Evolutionary conservation across 768 basidiomycete species (phyloP), one percentile per base, ranked within the genome.

Genomic region (Termitomyces sp.): DNA sequence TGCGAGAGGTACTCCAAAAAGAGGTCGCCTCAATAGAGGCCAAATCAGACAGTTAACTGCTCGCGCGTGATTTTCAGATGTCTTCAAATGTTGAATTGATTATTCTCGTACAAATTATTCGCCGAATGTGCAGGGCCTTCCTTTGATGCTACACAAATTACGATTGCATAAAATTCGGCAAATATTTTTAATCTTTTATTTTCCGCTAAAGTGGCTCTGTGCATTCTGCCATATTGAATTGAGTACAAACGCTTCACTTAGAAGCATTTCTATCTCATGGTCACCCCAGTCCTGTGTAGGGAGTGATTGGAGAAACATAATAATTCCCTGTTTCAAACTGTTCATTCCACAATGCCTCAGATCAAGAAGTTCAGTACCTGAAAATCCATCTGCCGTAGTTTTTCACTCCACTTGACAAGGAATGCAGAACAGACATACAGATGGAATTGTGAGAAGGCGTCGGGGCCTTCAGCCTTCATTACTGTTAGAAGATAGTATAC

Each of bases 361-460:
- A 17, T 34, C 5, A 11, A 22, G 26, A 46, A 32, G 5, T 17
- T 21, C 68, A 78, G 65, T 60, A 90, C 96, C 83, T 99, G 97
- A 66, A 99, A 99, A 69, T 99, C 97, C 95, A 98, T 98, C 66
- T 89, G 84, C 32, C 88, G 86, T 57, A 99, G 76, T 66, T 91
- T 88, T 49, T 93, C 87, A 64, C 93, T 96, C 92, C 94, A 99
- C 59, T 87, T 86, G 17, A 97, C 93, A 15, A 99, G 82, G 69
- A 99, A 96, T 0, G 96, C 95, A 4, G 93, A 95, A 66, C 97
- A 99, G 26, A 99, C 97, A 66, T 98, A 99, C 17, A 98, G 76
- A 68, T 99, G 97, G 67, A 98, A 99, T 68, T 98, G 93, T 14
- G 95, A 98, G 72, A 99, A 99, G 11, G 97, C 97, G 60, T 99